A percentile compares a stretch with the other conserved stretches of the same genome.
These are phyloP conservation scores for Salix suchowensis DNA, from an alignment of 345 rosid species.

Conservation along the genomic window DNA sequence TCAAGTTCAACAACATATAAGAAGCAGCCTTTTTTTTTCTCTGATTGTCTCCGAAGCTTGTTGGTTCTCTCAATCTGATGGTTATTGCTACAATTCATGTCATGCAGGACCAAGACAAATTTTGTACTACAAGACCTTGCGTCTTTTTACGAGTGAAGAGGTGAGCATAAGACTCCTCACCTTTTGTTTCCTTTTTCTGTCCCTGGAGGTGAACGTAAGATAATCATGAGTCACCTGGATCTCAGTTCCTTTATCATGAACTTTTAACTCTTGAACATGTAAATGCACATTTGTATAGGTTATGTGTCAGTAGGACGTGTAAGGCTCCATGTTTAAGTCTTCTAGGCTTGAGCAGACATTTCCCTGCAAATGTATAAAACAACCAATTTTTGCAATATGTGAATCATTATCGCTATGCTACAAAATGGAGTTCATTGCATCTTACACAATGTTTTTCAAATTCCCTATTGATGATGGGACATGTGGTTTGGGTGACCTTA, in stretches of 20 bases:
- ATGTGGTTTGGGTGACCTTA: neutral
- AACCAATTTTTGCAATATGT: neutral
- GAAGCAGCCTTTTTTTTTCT: neutral
- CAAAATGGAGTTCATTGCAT: neutral
- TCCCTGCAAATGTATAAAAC: neutral
- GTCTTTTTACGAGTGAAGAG: conserved; percentile 67
- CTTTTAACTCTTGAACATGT: neutral
- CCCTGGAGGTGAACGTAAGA: neutral
- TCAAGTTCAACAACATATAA: neutral
- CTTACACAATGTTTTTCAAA: neutral
- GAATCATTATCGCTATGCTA: neutral
- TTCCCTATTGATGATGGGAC: neutral
- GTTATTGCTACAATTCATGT: neutral
- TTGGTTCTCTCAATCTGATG: neutral
- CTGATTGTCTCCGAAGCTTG: neutral
- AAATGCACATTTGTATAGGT: neutral
- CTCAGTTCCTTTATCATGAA: neutral
- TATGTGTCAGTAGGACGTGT: neutral
- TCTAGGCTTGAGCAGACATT: neutral
- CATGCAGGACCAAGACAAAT: conserved; percentile 72
- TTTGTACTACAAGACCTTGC: conserved; percentile 63
- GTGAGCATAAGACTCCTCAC: conserved; percentile 25
- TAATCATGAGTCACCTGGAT: neutral
- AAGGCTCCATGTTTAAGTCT: neutral
- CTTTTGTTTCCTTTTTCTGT: neutral